Evolutionary conservation across 139 green algal species (phyloP), one percentile per base, ranked within the genome.

Genomic region (Pycnococcus provasolii): DNA sequence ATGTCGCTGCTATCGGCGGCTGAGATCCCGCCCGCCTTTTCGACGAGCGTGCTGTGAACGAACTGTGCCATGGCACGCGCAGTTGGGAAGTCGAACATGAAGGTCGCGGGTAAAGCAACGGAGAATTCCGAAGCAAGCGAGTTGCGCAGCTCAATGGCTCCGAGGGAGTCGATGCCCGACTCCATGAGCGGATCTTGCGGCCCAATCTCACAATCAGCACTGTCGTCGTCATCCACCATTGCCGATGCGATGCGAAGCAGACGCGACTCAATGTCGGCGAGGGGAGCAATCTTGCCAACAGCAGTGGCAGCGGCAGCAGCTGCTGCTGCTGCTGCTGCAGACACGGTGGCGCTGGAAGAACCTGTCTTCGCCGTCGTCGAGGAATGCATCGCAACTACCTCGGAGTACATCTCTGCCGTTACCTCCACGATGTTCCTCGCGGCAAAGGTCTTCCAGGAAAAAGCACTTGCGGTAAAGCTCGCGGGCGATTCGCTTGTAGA

Each of bases 81-180:
- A 3, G 41, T 58, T 15, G 72, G 72, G 52, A 71, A 78, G 60
- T 78, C 66, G 66, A 78, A 78, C 39, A 78, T 39, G 9, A 78
- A 13, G 2, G 72, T 78, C 5, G 40, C 60, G 2, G 72, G 67
- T 13, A 73, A 51, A 3, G 43, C 37, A 44, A 88, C 43, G 42
- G 26, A 11, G 3, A 51, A 46, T 3, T 42, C 60, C 37, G 15
- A 2, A 11, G 70, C 57, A 6, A 79, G 45, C 2, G 59, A 9
- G 44, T 68, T 72, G 40, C 37, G 4, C 39, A 79, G 53, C 52
- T 79, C 73, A 5, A 79, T 55, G 45, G 66, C 46, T 7, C 59
- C 50, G 47, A 79, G 66, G 37, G 66, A 74, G 55, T 78, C 72
- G 3, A 78, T 26, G 26, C 72, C 72, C 37, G 66, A 53, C 11